Conservation (phyloP, 805 yeast species). For the Yarrowia sp. region DNA sequence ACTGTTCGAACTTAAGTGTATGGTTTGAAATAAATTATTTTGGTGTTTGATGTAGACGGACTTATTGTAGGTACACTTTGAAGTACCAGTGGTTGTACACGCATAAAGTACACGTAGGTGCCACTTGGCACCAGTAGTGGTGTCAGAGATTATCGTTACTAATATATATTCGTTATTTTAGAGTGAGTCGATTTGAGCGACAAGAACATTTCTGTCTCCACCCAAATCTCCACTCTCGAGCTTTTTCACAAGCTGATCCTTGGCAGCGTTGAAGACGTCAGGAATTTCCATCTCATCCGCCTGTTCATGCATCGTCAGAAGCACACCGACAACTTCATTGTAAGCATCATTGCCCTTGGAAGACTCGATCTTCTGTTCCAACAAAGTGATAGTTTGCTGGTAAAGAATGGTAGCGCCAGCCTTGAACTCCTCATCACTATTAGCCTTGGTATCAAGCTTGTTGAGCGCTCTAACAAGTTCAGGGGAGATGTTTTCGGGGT, state of each 20-base stretch:
- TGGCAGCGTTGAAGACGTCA: not conserved
- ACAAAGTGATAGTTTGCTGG: not conserved
- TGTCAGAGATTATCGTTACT: too few species aligned
- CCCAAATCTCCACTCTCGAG: conserved; percentile 16
- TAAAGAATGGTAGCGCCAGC: not conserved
- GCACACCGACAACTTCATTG: conserved; percentile 7
- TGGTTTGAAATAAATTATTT: conserved; percentile 11
- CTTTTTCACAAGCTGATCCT: not conserved
- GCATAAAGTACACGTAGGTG: too few species aligned
- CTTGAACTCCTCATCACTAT: not conserved
- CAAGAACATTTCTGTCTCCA: conserved; percentile 10
- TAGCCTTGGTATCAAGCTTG: conserved; percentile 22
- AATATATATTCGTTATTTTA: not conserved
- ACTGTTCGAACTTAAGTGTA: conserved; percentile 71
- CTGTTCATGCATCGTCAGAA: conserved; percentile 8
- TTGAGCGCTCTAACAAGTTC: conserved; percentile 15
- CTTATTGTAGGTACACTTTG: too few species aligned
- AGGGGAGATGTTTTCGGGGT: conserved; percentile 13
- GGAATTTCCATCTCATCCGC: conserved; percentile 6
- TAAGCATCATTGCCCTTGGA: not conserved
- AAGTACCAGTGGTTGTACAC: too few species aligned
- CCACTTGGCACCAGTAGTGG: too few species aligned
- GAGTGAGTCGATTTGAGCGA: not conserved
- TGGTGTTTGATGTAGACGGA: not conserved
- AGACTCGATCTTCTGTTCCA: not conserved